Evolutionary conservation across 2,329 filamentous ascomycete species (phyloP).

Genomic region (Volutella citrinella): DNA sequence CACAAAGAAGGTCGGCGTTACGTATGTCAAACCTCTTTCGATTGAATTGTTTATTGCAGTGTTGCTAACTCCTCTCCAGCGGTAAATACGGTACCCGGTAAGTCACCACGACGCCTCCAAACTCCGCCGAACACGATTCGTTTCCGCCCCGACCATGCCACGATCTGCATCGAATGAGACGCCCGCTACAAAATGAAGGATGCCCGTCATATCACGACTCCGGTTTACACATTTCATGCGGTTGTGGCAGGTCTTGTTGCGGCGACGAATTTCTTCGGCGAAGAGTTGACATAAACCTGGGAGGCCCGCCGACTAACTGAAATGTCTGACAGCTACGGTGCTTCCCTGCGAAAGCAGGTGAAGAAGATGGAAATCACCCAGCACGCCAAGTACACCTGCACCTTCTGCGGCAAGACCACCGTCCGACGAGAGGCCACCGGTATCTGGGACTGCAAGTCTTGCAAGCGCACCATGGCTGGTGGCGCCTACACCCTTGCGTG

Average conservation of each 20-base stretch:
- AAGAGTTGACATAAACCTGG: conserved; percentile 4
- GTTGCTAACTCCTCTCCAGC: conserved; percentile 33
- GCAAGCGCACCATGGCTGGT: conserved; percentile 73
- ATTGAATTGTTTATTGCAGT: conserved; percentile 5
- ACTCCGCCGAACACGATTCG: conserved; percentile 11
- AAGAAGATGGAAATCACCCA: conserved; percentile 99
- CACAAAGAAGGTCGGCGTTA: conserved; percentile 97
- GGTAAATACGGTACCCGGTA: conserved; percentile 97
- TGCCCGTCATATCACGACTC: no score
- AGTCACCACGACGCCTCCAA: conserved; percentile 33
- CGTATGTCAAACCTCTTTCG: conserved; percentile 40
- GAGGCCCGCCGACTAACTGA: conserved; percentile 23
- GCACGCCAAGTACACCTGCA: conserved; percentile 96
- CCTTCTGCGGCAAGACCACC: conserved; percentile 96
- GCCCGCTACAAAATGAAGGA: no score
- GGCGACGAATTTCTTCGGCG: conserved; percentile 6
- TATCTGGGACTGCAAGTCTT: conserved; percentile 96
- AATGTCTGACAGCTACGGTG: conserved; percentile 77
- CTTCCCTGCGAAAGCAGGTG: conserved; percentile 90
- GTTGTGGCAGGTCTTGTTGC: conserved; percentile 9
- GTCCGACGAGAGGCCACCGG: conserved; percentile 89
- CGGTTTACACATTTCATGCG: no score
- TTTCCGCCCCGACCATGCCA: conserved; percentile 11
- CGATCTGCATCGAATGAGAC: no score
- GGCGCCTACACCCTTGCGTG: conserved; percentile 97